Conservation (phyloP, 352 stramenopile genomes). For the Phytopythium sindhum region DNA sequence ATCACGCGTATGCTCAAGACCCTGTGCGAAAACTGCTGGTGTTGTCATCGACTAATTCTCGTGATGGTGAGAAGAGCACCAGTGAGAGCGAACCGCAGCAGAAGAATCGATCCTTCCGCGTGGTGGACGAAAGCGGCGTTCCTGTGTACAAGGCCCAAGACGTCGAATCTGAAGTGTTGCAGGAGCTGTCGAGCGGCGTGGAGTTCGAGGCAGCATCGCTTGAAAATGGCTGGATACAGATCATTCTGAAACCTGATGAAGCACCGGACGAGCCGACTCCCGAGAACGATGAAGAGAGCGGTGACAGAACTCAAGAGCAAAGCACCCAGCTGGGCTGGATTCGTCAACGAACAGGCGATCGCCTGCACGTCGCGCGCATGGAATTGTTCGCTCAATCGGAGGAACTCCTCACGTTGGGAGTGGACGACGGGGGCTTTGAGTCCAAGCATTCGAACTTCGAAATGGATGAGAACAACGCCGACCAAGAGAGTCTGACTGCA, state of each 20-base stretch:
- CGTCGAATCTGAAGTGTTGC: constrained; percentile 13
- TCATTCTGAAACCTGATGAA: constrained; percentile 2
- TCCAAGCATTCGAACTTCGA: constrained; percentile 33
- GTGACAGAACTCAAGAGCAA: constrained; percentile 4
- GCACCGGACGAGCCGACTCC: not conserved
- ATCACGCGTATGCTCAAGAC: constrained; percentile 13
- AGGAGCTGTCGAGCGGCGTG: constrained; percentile 10
- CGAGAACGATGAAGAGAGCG: not conserved
- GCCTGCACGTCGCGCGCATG: constrained; percentile 22
- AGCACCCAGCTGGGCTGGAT: constrained; percentile 33
- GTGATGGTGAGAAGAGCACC: not conserved
- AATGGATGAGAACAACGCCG: constrained; percentile 59
- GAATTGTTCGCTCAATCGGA: constrained; percentile 28
- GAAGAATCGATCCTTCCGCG: constrained; percentile 16
- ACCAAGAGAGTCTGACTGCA: constrained; percentile 44
- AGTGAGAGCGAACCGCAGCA: not conserved
- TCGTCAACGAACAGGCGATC: constrained; percentile 34
- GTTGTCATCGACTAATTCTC: not conserved
- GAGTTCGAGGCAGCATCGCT: constrained; percentile 17
- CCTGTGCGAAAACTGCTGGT: constrained; percentile 26
- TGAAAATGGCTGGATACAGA: constrained; percentile 30
- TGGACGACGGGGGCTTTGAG: constrained; percentile 49
- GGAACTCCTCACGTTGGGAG: constrained; percentile 53
- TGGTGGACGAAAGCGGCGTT: constrained; percentile 22
- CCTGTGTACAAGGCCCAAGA: constrained; percentile 23